Conservation (phyloP, 768 basidiomycete species). For the Hericium alpestre region DNA sequence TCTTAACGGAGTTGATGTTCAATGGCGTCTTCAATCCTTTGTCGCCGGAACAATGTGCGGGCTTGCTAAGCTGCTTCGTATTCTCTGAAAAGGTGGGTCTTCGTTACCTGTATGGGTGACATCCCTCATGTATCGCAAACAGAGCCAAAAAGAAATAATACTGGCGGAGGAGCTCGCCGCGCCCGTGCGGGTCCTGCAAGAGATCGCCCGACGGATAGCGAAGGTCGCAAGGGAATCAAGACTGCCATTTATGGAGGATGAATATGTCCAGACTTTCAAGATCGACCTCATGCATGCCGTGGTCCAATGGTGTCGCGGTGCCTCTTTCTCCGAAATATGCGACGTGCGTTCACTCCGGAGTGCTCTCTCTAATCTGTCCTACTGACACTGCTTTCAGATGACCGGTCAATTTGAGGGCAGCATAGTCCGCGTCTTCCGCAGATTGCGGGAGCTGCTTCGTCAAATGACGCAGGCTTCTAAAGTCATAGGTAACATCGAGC, state of each 20-base stretch:
- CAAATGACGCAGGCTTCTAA: constrained; percentile 96
- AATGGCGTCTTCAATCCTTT: constrained; percentile 91
- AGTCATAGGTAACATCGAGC: constrained; percentile 90
- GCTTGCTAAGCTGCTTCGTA: constrained; percentile 93
- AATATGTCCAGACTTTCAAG: constrained; percentile 94
- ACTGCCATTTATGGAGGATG: constrained; percentile 78
- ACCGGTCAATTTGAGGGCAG: constrained; percentile 97
- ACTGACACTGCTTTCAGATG: constrained; percentile 38
- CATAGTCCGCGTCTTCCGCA: constrained; percentile 90
- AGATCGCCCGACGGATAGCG: constrained; percentile 90
- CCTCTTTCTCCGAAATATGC: constrained; percentile 91
- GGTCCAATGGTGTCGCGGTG: constrained; percentile 93
- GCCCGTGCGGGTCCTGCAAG: constrained; percentile 90
- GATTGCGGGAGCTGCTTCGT: constrained; percentile 84
- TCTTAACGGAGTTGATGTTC: constrained; percentile 95
- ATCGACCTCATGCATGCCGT: constrained; percentile 98
- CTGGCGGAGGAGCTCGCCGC: constrained; percentile 90
- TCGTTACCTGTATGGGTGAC: not conserved
- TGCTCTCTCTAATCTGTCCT: not conserved
- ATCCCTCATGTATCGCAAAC: not conserved
- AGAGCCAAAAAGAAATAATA: constrained; percentile 80
- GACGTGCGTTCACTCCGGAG: constrained; percentile 44
- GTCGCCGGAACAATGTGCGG: constrained; percentile 84
- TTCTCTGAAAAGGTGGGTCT: constrained; percentile 83
- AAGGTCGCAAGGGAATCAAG: constrained; percentile 93